These are phyloP conservation scores for Selaginella moellendorffii DNA, from an alignment of 75 land plant species.

Conservation along the genomic window DNA sequence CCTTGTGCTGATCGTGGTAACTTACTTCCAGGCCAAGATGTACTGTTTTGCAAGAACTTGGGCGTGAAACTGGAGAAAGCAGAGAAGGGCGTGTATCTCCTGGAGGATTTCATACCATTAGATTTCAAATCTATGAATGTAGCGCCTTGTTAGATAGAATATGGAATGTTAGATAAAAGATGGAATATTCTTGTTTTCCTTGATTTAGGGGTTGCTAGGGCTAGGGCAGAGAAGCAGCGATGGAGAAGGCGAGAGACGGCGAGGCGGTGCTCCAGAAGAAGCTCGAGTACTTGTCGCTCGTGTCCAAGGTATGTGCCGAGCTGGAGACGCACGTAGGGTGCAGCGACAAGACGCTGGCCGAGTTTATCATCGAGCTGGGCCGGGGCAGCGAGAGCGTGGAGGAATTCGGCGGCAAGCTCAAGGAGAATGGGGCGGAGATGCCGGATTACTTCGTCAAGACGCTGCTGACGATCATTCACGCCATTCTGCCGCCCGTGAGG, in stretches of 20 bases:
- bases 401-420: background rate
- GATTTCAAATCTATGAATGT: no score
- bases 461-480: constrained; percentile 71
- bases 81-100: no score
- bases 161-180: no score
- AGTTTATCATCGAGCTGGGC: constrained; percentile 49
- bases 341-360: constrained; percentile 74
- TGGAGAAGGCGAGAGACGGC: no score
- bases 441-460: constrained; percentile 87
- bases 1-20: no score
- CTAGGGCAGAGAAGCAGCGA: background rate
- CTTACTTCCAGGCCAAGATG: no score
- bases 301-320: constrained; percentile 79
- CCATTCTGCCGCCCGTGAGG: constrained; percentile 56
- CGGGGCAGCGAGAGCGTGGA: background rate
- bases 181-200: no score
- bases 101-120: no score
- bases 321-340: constrained; percentile 71
- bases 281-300: constrained; percentile 74
- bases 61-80: no score
- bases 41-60: no score
- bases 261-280: constrained; percentile 26
- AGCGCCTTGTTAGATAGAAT: no score
- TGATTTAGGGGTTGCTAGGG: no score
- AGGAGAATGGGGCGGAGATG: constrained; percentile 15